Evolutionary conservation across 495 filamentous ascomycete species (phyloP).

Genomic region (Aspergillus coremiiformis): DNA sequence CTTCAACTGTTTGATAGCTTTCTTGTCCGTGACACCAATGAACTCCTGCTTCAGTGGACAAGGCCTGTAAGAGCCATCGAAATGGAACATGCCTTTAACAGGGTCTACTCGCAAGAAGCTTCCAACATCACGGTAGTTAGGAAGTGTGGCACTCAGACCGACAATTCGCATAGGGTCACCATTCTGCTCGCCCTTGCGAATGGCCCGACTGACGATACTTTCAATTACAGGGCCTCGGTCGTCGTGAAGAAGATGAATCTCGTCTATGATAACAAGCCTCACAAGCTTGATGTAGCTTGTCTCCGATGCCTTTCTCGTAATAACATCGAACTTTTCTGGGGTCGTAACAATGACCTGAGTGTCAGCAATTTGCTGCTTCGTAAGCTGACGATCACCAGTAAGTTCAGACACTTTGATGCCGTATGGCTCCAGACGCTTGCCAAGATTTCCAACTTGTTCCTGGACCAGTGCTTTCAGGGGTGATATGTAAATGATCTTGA

Average conservation of each 20-base stretch:
- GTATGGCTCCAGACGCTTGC: constrained; percentile 79
- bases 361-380: constrained; percentile 95
- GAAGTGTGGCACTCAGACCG: constrained; percentile 88
- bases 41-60: constrained; percentile 95
- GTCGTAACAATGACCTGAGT: constrained; percentile 99
- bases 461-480: constrained; percentile 92
- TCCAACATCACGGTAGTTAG: constrained; percentile 94
- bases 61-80: constrained; percentile 88
- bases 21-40: constrained; percentile 95
- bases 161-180: constrained; percentile 86
- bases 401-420: constrained; percentile 89
- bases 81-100: constrained; percentile 83
- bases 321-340: constrained; percentile 98
- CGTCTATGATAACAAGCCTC: constrained; percentile 89
- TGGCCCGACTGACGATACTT: constrained; percentile 91
- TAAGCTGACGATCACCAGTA: constrained; percentile 95
- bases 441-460: constrained; percentile 96
- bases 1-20: constrained; percentile 97
- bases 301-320: constrained; percentile 96
- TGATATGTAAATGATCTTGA: constrained; percentile 96
- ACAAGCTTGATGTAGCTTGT: constrained; percentile 95
- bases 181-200: constrained; percentile 86
- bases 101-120: constrained; percentile 92
- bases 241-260: constrained; percentile 96
- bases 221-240: constrained; percentile 95